Evolutionary conservation across 108 stramenopile species (phyloP).

Genomic region (Stephanodiscus minutulus): DNA sequence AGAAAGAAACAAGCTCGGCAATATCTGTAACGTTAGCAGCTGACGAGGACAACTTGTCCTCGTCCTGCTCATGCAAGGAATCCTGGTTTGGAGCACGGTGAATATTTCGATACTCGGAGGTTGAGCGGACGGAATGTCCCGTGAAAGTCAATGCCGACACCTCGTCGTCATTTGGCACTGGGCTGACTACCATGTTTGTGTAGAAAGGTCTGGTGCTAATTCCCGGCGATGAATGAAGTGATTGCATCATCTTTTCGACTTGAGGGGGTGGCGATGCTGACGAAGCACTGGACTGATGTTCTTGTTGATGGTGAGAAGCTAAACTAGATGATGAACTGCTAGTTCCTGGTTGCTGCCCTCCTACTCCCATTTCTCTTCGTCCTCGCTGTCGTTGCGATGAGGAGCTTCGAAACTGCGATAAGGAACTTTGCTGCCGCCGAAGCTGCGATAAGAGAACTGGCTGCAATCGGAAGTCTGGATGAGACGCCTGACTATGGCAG

Average conservation of each 20-base stretch:
- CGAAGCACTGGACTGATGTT: too few relatives aligned
- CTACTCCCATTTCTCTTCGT: too few relatives aligned
- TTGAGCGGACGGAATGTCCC: slow-evolving; percentile 10
- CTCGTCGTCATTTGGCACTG: slow-evolving; percentile 7
- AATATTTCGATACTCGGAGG: not conserved
- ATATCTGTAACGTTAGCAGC: not conserved
- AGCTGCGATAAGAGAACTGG: too few relatives aligned
- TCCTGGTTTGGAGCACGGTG: not conserved
- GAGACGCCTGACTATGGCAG: not conserved
- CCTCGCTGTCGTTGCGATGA: too few relatives aligned
- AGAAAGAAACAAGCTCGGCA: not conserved
- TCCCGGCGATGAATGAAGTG: not conserved
- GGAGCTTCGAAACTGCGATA: too few relatives aligned
- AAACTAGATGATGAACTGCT: too few relatives aligned
- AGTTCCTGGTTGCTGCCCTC: too few relatives aligned
- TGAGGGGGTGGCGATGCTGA: too few relatives aligned
- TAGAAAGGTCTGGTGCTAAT: not conserved
- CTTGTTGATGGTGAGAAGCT: too few relatives aligned
- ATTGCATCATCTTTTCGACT: not conserved
- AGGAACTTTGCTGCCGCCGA: too few relatives aligned
- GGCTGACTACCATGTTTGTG: slow-evolving; percentile 2
- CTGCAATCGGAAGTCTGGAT: too few relatives aligned
- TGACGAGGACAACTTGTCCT: not conserved
- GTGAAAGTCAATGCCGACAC: slow-evolving; percentile 8
- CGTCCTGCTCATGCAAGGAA: not conserved